Conservation (phyloP, 805 yeast species). For the Debaryomyces hansenii region DNA sequence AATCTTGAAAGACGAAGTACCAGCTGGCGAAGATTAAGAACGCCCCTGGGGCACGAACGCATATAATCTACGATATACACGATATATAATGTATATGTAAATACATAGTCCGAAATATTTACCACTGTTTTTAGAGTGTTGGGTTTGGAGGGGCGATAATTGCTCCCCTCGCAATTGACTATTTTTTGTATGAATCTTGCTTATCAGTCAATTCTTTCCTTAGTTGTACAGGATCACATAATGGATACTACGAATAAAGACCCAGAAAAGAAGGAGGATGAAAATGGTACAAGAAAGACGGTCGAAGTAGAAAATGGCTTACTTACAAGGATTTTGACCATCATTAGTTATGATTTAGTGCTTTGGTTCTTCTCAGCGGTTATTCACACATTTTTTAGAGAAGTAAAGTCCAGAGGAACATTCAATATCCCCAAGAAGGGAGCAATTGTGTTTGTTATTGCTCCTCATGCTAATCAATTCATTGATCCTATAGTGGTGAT, state of each 20-base stretch:
- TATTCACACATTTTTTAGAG: conserved; percentile 42
- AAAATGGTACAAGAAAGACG: neutral
- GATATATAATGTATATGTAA: too few relatives aligned
- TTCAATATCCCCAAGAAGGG: conserved; percentile 39
- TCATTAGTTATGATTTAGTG: conserved; percentile 26
- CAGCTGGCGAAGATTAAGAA: conserved; percentile 86
- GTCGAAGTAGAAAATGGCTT: neutral
- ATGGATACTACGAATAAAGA: too few relatives aligned
- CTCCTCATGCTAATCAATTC: conserved; percentile 46
- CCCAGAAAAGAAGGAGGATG: neutral
- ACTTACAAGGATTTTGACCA: neutral
- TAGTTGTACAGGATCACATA: too few relatives aligned
- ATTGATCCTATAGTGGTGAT: conserved; percentile 40
- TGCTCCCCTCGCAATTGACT: too few relatives aligned
- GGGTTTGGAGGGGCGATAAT: too few relatives aligned
- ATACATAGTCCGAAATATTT: too few relatives aligned
- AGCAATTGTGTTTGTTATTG: conserved; percentile 40
- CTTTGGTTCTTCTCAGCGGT: conserved; percentile 33
- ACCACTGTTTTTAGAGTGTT: too few relatives aligned
- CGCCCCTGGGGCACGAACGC: neutral
- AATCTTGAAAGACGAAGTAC: conserved; percentile 88
- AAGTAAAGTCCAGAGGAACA: conserved; percentile 36
- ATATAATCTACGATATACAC: too few relatives aligned
- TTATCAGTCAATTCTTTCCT: too few relatives aligned
- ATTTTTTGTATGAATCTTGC: too few relatives aligned